A percentile compares a stretch with the other conserved stretches of the same genome.
Conservation (phyloP, 2,329 filamentous ascomycete genomes). For the Monilinia aucupariae region DNA sequence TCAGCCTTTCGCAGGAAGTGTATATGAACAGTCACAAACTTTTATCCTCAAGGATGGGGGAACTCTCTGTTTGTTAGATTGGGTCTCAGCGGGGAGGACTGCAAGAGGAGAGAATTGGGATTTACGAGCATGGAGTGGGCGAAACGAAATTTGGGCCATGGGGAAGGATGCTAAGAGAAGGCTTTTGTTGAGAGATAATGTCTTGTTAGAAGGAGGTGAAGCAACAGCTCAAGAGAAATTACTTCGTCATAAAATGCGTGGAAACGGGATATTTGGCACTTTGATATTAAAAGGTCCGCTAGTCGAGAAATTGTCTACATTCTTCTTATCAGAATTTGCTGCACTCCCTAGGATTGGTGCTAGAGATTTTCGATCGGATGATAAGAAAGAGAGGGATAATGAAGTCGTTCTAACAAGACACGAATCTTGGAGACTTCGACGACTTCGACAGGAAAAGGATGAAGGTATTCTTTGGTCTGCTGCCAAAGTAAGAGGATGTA, state of each 20-base stretch:
- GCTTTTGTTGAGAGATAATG: conserved; percentile 77
- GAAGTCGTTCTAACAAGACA: conserved; percentile 38
- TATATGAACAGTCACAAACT: conserved; percentile 77
- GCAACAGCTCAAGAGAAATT: conserved; percentile 36
- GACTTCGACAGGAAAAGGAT: conserved; percentile 53
- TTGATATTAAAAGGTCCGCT: conserved; percentile 72
- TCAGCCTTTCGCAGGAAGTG: conserved; percentile 79
- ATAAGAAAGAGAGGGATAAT: conserved; percentile 42
- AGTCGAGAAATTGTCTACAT: conserved; percentile 60
- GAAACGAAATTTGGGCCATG: conserved; percentile 76
- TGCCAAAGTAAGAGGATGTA: conserved; percentile 72
- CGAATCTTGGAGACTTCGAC: conserved; percentile 49
- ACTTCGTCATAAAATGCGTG: conserved; percentile 62
- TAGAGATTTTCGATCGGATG: conserved; percentile 63
- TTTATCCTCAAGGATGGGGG: conserved; percentile 57
- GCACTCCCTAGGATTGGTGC: conserved; percentile 75
- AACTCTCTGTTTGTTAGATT: conserved; percentile 80
- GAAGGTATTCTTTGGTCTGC: conserved; percentile 74
- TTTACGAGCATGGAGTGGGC: conserved; percentile 69
- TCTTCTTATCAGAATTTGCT: conserved; percentile 75
- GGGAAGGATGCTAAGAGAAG: conserved; percentile 42
- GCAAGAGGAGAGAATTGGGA: conserved; percentile 88
- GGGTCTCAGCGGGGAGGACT: conserved; percentile 83
- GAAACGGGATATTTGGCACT: conserved; percentile 74
- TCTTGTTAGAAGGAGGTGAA: conserved; percentile 62